A percentile compares a stretch with the other conserved stretches of the same genome.
These are phyloP conservation scores for Termitomyces sp. DNA, from an alignment of 768 basidiomycete genomes.

Conservation along the genomic window DNA sequence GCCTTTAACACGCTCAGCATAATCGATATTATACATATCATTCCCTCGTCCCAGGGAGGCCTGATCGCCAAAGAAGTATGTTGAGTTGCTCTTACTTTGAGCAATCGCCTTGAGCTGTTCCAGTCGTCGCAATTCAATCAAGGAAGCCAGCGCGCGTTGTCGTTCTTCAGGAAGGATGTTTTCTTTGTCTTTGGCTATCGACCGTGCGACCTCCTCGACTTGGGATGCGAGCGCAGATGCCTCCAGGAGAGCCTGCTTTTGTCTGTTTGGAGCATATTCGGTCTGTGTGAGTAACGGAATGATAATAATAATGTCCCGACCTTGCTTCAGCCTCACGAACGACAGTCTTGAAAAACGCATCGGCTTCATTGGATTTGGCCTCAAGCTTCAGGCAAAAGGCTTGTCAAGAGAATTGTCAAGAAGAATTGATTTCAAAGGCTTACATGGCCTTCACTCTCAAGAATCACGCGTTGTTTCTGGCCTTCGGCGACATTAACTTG, in stretches of 20 bases:
- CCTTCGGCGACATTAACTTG: conserved; percentile 56
- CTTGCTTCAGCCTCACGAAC: conserved; percentile 48
- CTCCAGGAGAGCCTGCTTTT: conserved; percentile 40
- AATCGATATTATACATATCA: conserved; percentile 43
- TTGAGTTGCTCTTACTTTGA: conserved; percentile 40
- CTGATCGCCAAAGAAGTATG: conserved; percentile 52
- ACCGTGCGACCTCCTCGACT: conserved; percentile 37
- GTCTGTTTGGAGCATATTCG: conserved; percentile 13
- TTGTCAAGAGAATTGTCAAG: background rate
- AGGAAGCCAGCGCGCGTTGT: conserved; percentile 31
- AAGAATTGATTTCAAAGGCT: conserved; percentile 4
- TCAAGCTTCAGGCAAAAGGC: conserved; percentile 28
- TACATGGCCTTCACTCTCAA: conserved; percentile 50
- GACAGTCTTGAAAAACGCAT: conserved; percentile 43
- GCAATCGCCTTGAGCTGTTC: conserved; percentile 52
- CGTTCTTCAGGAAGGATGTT: conserved; percentile 28
- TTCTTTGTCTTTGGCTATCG: conserved; percentile 28
- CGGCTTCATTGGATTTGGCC: conserved; percentile 50
- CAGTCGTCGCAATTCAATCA: conserved; percentile 44
- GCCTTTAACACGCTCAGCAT: conserved; percentile 39
- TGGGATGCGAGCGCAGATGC: conserved; percentile 43
- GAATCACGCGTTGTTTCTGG: conserved; percentile 48
- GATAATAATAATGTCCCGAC: conserved; percentile 11
- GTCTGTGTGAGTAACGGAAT: background rate
- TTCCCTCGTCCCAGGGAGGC: conserved; percentile 24